Evolutionary conservation across 179 eudicot species (phyloP), one percentile per base, ranked within the genome.

Genomic region (Beta corolliflora): DNA sequence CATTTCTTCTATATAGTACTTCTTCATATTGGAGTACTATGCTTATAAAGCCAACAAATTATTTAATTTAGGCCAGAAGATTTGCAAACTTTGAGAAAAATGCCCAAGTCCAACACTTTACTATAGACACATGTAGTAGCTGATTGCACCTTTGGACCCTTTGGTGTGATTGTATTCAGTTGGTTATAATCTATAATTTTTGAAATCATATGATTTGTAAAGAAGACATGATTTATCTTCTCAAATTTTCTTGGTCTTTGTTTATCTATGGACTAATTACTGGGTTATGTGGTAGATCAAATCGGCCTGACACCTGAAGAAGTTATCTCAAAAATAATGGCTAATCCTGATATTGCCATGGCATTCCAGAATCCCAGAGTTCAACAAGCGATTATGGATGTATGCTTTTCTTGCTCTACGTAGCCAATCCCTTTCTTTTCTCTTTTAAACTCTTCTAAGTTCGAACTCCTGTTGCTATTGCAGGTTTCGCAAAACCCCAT

Each of bases 301-400:
- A 91, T 96, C 53, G 98, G 99, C 52, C 90, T 96, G 78, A 90
- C 96, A 44, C 99, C 99, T 3, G 93, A 96, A 86, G 96, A 96
- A 84, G 98, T 94, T 79, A 91, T 96, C 77, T 91, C 99, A 60
- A 94, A 92, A 82, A 91, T 92, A 65, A 92, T 96, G 95, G 92
- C 92, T 16, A 94, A 92, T 84, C 99, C 99, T 66, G 99, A 96
- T 75, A 88, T 94, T 82, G 94, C 98, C 80, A 92, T 88, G 98
- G 99, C 97, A 66, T 96, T 96, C 77, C 99, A 96, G 73, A 96
- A 96, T 80, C 99, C 99, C 21, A 90, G 97, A 89, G 91, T 96
- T 83, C 99, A 94, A 90, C 92, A 91, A 83, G 99, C 99, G 81
- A 91, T 96, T 81, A 89, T 94, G 97, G 99, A 96, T 71, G 99